Base-by-base conservation (phyloP, 129 eudicot genomes). In the Sambucus nigra region DNA sequence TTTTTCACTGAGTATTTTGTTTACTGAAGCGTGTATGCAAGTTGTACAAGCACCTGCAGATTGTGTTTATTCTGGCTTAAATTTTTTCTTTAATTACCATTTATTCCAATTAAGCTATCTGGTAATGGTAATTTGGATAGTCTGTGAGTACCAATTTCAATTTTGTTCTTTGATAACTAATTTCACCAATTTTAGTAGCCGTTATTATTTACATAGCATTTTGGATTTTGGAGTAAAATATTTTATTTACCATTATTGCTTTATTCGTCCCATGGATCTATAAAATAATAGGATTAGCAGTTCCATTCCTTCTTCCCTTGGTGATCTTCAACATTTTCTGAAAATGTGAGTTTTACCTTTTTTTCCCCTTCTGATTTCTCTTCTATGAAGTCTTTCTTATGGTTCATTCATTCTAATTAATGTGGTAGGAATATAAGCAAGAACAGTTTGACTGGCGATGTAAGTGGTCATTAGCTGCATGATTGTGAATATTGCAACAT, bases 241-340 rank as follows among this genome's bases (percentile, higher is more conserved):
- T 66, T 33, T 44, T 13, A 15, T 13, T 45, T 22, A 15, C 22
- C 38, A 25, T 17, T 38, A 13, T 53, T 21, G 44, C 18, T 46
- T 15, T 18, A 47, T 26, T 57, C 45, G 38, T 20, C 11, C 63
- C 66, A 92, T 96, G 73, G 99, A 92, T 65, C 87, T 92, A 20
- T 92, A 96, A 4, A 79, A 82, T 60, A 92, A 92, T 66, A 71
- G 55, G 28, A 74, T 92, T 41, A 86, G 74, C 51, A 96, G 99
- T 39, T 60, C 69, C 1, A 86, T 92, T 55, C 99, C 99, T 41
- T 73, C 94, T 17, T 78, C 99, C 4, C 79, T 92, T 41, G 99
- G 99, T 48, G 99, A 92, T 64, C 71, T 92, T 79, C 96, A 92
- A 71, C 99, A 92, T 80, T 94, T 92, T 51, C 60, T 92, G 20